Conservation (phyloP, 2,329 filamentous ascomycete genomes). For the Phialophora chinensis region DNA sequence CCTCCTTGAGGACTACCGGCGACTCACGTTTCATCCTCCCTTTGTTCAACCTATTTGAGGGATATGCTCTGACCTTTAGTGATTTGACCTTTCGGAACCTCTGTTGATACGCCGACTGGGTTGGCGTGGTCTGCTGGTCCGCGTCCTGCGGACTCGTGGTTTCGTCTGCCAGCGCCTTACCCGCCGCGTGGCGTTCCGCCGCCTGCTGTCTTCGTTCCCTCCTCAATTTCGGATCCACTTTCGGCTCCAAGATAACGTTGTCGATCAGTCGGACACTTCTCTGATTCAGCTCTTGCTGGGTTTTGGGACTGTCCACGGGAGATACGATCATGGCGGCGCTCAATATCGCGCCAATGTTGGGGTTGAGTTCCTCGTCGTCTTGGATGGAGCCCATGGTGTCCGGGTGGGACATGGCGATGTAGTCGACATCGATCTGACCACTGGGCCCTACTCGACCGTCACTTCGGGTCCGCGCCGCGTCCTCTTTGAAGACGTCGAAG, state of each 20-base stretch:
- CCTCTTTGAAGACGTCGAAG: constrained; percentile 60
- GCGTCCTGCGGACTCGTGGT: not conserved
- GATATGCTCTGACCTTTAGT: not conserved
- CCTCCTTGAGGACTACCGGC: not conserved
- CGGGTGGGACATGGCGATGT: constrained; percentile 87
- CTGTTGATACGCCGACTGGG: not conserved
- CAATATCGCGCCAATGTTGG: constrained; percentile 74
- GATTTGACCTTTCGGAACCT: constrained; percentile 1
- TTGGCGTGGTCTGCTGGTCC: not conserved
- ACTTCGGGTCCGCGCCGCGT: constrained; percentile 42
- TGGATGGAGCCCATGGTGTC: constrained; percentile 82
- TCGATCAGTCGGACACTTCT: constrained; percentile 88
- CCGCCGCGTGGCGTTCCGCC: not conserved
- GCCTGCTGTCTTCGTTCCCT: constrained; percentile 18
- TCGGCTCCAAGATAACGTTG: constrained; percentile 74
- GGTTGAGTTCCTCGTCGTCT: constrained; percentile 75
- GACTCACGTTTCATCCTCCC: not conserved
- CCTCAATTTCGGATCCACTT: not conserved
- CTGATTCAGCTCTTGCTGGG: constrained; percentile 77
- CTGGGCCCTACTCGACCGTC: constrained; percentile 34
- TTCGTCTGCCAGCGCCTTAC: not conserved
- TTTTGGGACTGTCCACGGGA: constrained; percentile 73
- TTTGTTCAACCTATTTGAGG: not conserved
- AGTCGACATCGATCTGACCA: constrained; percentile 78
- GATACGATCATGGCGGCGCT: constrained; percentile 92